These are phyloP conservation scores for Talaromyces sp. DNA, from an alignment of 2,329 filamentous ascomycete species.

Conservation along the genomic window DNA sequence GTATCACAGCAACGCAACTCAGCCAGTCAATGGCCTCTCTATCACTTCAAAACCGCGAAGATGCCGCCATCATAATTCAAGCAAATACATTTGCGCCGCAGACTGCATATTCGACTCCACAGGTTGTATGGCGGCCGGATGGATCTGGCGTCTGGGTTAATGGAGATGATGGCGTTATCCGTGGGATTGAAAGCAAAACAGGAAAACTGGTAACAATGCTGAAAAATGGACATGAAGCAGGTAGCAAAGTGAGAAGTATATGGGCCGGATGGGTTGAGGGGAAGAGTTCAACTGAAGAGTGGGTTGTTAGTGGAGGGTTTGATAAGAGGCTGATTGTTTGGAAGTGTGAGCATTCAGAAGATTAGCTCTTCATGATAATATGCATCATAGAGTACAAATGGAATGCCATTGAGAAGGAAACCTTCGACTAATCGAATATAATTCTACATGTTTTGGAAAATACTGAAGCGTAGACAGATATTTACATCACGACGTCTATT, in stretches of 20 bases:
- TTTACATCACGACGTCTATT: conserved; percentile 44
- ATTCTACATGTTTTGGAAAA: conserved; percentile 37
- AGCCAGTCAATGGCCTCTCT: conserved; percentile 52
- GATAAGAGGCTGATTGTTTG: conserved; percentile 61
- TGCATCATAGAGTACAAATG: conserved; percentile 19
- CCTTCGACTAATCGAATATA: conserved; percentile 32
- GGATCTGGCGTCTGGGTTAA: conserved; percentile 63
- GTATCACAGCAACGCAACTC: conserved; percentile 44
- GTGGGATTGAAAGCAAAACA: conserved; percentile 57
- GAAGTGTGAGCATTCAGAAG: conserved; percentile 30
- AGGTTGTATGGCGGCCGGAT: conserved; percentile 60
- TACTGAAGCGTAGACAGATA: conserved; percentile 31
- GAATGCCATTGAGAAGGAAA: conserved; percentile 20
- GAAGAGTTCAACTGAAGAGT: conserved; percentile 44
- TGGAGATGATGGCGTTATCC: conserved; percentile 61
- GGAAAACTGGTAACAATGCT: conserved; percentile 56
- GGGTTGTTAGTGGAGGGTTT: conserved; percentile 62
- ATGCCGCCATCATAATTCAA: conserved; percentile 59
- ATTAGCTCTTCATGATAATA: neutral
- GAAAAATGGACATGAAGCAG: conserved; percentile 52
- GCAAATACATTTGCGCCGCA: conserved; percentile 61
- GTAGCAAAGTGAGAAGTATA: conserved; percentile 58
- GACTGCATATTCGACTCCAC: conserved; percentile 61
- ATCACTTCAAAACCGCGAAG: conserved; percentile 54
- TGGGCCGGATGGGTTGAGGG: conserved; percentile 51